phyloP scores from a whole-genome alignment of 140 eudicot genomes.

The Ambrosia hybrid region DNA sequence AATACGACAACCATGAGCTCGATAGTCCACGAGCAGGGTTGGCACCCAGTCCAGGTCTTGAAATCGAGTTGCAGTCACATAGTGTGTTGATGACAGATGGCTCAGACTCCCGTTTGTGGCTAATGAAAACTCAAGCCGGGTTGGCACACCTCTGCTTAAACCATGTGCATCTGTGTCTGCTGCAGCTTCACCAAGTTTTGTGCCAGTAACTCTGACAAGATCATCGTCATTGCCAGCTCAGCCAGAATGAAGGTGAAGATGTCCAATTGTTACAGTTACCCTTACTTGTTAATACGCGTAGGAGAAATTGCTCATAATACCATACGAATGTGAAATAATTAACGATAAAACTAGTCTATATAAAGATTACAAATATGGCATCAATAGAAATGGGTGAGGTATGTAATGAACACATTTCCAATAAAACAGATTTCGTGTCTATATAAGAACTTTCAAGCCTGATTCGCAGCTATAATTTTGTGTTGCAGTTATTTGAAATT shows the following conservation, averaged over 20 bases:
- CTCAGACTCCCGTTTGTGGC: conserved; percentile 36
- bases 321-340: conserved; percentile 1
- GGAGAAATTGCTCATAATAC: conserved; percentile 1
- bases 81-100: conserved; percentile 20
- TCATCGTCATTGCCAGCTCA: conserved; percentile 63
- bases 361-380: neutral
- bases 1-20: conserved; percentile 47
- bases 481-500: neutral
- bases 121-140: conserved; percentile 69
- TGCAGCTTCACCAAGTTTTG: conserved; percentile 35
- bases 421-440: too few relatives aligned
- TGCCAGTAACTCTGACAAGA: conserved; percentile 43
- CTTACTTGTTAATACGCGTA: conserved; percentile 31
- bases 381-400: too few relatives aligned
- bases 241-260: conserved; percentile 32
- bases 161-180: conserved; percentile 69
- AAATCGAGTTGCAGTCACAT: conserved; percentile 67
- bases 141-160: conserved; percentile 81
- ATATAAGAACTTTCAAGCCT: too few relatives aligned
- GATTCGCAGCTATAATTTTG: too few relatives aligned
- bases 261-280: neutral
- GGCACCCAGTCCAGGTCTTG: conserved; percentile 35
- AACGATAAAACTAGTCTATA: neutral
- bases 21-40: conserved; percentile 53
- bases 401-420: too few relatives aligned